phyloP scores from a whole-genome alignment of 2,329 filamentous ascomycete genomes.

The Helicocarpus griseus region DNA sequence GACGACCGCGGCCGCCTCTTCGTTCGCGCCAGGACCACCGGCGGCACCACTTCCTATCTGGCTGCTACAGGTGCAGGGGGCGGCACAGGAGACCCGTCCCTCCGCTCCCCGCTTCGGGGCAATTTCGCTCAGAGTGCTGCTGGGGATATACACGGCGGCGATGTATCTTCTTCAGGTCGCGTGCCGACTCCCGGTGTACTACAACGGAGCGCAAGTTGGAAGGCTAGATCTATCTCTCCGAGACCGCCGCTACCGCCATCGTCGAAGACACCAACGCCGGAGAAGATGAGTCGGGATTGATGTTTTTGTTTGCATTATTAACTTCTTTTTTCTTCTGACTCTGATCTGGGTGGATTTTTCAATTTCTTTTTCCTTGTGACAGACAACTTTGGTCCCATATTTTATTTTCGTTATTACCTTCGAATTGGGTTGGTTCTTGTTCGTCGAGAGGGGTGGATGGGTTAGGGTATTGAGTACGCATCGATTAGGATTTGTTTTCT shows the following conservation, averaged over 20 bases:
- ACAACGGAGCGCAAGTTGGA: not conserved
- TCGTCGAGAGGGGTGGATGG: too few relatives aligned
- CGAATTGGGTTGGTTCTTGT: too few relatives aligned
- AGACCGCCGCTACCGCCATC: not conserved
- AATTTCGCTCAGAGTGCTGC: not conserved
- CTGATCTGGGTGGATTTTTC: not conserved
- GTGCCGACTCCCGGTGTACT: not conserved
- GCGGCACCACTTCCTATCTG: not conserved
- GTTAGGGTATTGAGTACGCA: too few relatives aligned
- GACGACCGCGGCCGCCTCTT: not conserved
- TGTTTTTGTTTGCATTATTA: not conserved
- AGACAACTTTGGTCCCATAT: not conserved
- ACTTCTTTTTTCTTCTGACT: not conserved
- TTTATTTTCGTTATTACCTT: not conserved
- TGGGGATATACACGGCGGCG: not conserved
- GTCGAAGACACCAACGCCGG: not conserved
- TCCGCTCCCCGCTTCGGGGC: not conserved
- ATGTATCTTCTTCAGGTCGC: not conserved
- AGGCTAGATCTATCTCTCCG: not conserved
- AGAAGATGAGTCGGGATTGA: slow-evolving; percentile 5
- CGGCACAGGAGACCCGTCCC: not conserved
- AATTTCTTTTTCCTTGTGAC: not conserved
- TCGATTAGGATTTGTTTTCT: too few relatives aligned
- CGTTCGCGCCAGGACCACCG: not conserved
- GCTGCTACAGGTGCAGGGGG: not conserved